Conservation (phyloP, 805 yeast species). For the Saccharomycopsis schoenii region DNA sequence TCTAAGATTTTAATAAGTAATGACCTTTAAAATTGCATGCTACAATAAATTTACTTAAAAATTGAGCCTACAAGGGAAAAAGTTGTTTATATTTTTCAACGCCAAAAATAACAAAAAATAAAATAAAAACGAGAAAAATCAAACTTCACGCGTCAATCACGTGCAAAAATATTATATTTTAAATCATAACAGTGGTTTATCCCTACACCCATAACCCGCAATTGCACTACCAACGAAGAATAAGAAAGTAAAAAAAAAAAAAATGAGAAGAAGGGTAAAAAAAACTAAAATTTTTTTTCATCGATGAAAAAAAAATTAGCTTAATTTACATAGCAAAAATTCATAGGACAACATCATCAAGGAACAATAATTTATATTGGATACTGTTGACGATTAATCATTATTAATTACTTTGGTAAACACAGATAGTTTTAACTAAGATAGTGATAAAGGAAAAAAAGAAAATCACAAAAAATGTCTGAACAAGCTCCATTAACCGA, state of each 20-base stretch:
- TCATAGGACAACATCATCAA: background rate
- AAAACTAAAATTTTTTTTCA: background rate
- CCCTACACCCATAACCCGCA: background rate
- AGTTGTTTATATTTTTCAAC: too few species aligned
- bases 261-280: background rate
- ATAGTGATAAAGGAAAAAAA: background rate
- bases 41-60: too few species aligned
- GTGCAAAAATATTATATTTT: background rate
- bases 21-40: too few species aligned
- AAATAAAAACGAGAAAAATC: background rate
- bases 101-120: background rate
- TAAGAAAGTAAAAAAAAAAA: background rate
- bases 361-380: too few species aligned
- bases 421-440: background rate
- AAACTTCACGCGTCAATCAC: background rate
- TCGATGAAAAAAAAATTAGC: background rate
- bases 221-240: too few species aligned
- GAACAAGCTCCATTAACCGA: slow-evolving; percentile 19
- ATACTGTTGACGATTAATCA: background rate
- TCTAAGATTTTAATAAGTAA: too few species aligned
- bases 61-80: too few species aligned
- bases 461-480: slow-evolving; percentile 2
- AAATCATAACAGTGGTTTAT: background rate
- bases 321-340: background rate
- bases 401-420: background rate